Conservation (phyloP, 2,329 filamentous ascomycete species). For the Shiraia sp. region DNA sequence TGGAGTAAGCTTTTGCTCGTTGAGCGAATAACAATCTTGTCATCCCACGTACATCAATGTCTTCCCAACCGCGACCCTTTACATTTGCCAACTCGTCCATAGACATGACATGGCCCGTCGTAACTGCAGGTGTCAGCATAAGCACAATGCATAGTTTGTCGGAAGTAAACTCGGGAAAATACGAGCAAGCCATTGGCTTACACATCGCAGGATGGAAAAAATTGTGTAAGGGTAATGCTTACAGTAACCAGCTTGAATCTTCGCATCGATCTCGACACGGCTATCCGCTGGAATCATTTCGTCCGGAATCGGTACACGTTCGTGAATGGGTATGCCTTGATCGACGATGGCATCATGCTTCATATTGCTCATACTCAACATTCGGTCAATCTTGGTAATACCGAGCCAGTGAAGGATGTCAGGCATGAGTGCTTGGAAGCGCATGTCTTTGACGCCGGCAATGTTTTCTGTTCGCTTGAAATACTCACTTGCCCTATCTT, state of each 20-base stretch:
- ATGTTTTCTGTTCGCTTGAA: slow-evolving; percentile 98
- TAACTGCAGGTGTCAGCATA: slow-evolving; percentile 57
- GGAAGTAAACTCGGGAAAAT: not conserved
- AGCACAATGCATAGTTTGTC: not conserved
- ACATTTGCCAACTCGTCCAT: slow-evolving; percentile 83
- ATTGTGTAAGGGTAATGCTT: slow-evolving; percentile 40
- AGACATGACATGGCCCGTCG: slow-evolving; percentile 86
- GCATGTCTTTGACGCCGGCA: slow-evolving; percentile 93
- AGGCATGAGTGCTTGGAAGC: slow-evolving; percentile 97
- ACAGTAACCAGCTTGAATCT: slow-evolving; percentile 90
- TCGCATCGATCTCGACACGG: slow-evolving; percentile 97
- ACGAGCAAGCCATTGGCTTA: slow-evolving; percentile 2
- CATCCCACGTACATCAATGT: slow-evolving; percentile 53
- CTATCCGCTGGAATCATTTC: slow-evolving; percentile 94
- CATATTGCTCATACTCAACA: slow-evolving; percentile 99
- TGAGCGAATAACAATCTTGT: slow-evolving; percentile 8
- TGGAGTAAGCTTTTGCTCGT: slow-evolving; percentile 26
- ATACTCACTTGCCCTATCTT: slow-evolving; percentile 83
- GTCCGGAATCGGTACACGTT: slow-evolving; percentile 89
- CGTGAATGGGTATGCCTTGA: slow-evolving; percentile 84
- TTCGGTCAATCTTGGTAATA: slow-evolving; percentile 97
- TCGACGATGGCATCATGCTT: slow-evolving; percentile 88
- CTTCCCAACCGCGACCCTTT: slow-evolving; percentile 90
- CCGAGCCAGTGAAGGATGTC: slow-evolving; percentile 98
- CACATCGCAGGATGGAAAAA: not conserved